Evolutionary conservation across 331 rosid genomes (phyloP).

Genomic region (Acacia pycnantha): DNA sequence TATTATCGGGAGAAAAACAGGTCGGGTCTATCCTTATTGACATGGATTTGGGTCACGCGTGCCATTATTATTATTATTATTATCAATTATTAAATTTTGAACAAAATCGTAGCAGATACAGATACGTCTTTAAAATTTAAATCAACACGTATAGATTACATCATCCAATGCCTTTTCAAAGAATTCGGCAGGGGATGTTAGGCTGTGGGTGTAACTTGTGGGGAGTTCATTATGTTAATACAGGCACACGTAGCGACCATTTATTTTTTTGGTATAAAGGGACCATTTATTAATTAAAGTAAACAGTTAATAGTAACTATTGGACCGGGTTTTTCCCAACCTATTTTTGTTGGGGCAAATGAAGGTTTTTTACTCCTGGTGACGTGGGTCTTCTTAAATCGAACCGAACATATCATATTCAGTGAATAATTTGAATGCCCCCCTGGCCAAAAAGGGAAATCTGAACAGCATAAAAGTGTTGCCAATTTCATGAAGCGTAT

Average conservation of each 20-base stretch:
- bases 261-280: too few relatives aligned
- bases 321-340: background rate
- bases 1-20: background rate
- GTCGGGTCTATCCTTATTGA: background rate
- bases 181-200: background rate
- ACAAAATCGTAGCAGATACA: too few relatives aligned
- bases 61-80: background rate
- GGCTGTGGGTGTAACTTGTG: background rate
- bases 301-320: background rate
- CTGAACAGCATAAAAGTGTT: too few relatives aligned
- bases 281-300: background rate
- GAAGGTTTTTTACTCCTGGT: background rate
- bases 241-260: too few relatives aligned
- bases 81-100: background rate
- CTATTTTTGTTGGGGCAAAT: background rate
- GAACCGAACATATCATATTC: background rate
- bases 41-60: background rate
- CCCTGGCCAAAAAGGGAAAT: background rate
- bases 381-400: background rate
- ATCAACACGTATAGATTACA: background rate
- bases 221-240: too few relatives aligned
- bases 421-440: background rate
- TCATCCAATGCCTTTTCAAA: background rate
- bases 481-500: background rate
- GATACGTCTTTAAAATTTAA: background rate